Percentiles rank a stretch among this genome's conserved stretches.
Evolutionary conservation across 768 basidiomycete species (phyloP).

Genomic region (Rhizopogon roseolus): DNA sequence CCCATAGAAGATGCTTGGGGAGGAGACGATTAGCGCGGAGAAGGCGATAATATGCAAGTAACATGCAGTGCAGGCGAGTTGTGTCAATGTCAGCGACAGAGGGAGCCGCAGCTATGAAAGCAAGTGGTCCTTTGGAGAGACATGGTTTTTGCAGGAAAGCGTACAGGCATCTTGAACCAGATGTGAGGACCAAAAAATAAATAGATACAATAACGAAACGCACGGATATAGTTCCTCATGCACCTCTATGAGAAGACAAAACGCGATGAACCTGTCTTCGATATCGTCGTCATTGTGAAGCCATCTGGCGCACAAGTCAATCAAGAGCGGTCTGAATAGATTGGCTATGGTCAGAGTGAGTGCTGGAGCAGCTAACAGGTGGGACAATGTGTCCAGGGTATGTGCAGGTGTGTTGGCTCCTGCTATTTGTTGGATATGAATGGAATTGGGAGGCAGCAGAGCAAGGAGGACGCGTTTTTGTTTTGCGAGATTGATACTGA

Average conservation of each 20-base stretch:
- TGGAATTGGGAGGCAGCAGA: conserved; percentile 37
- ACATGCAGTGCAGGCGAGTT: conserved; percentile 55
- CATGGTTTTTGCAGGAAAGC: conserved; percentile 39
- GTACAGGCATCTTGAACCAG: conserved; percentile 46
- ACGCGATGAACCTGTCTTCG: conserved; percentile 50
- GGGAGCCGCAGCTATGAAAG: conserved; percentile 31
- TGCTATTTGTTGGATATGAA: conserved; percentile 33
- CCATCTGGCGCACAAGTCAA: conserved; percentile 84
- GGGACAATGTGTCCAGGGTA: conserved; percentile 53
- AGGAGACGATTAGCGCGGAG: conserved; percentile 69
- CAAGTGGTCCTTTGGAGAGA: conserved; percentile 51
- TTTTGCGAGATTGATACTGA: conserved; percentile 50
- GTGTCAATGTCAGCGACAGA: conserved; percentile 31
- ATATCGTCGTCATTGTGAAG: conserved; percentile 46
- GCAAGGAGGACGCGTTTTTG: conserved; percentile 47
- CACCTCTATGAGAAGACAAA: conserved; percentile 60
- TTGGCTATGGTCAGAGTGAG: conserved; percentile 60
- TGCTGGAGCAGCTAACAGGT: conserved; percentile 53
- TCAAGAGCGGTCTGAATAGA: conserved; percentile 69
- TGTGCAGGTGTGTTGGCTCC: conserved; percentile 34
- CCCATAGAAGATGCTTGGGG: conserved; percentile 60
- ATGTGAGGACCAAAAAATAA: conserved; percentile 2
- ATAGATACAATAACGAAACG: conserved; percentile 22
- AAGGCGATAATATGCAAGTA: conserved; percentile 81
- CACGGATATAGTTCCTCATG: conserved; percentile 73